Conservation (phyloP, 2,329 filamentous ascomycete species). For the Tolypocladium paradoxum region DNA sequence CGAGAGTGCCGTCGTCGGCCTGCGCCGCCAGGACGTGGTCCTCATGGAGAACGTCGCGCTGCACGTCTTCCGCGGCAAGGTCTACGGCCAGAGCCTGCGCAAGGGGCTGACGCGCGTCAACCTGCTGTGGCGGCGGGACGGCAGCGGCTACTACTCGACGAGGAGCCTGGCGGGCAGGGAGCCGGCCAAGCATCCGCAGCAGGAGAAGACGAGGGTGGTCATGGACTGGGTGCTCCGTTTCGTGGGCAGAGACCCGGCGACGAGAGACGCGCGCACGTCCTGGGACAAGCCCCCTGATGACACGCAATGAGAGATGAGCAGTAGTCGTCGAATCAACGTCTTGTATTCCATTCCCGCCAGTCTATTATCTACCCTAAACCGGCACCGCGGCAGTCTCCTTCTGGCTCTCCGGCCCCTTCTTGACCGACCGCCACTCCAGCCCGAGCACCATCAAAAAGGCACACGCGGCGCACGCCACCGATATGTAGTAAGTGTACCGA, state of each 20-base stretch:
- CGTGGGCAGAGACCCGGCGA: constrained; percentile 34
- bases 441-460: constrained; percentile 33
- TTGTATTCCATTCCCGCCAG: background rate
- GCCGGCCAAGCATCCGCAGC: constrained; percentile 32
- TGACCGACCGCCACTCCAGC: constrained; percentile 43
- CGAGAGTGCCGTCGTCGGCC: constrained; percentile 22
- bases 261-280: constrained; percentile 9
- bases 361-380: background rate
- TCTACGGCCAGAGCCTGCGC: constrained; percentile 76
- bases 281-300: constrained; percentile 32
- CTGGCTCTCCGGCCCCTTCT: constrained; percentile 24
- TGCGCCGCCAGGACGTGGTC: constrained; percentile 66
- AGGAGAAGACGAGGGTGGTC: constrained; percentile 55
- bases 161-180: constrained; percentile 33
- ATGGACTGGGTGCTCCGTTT: constrained; percentile 67
- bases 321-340: background rate
- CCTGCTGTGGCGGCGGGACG: constrained; percentile 46
- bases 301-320: constrained; percentile 19
- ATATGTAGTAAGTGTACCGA: constrained; percentile 40
- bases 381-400: constrained; percentile 15
- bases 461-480: constrained; percentile 33
- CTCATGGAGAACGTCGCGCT: constrained; percentile 72
- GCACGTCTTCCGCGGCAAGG: constrained; percentile 60
- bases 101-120: constrained; percentile 59
- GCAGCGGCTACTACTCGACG: constrained; percentile 44